Percentiles rank a stretch among this genome's conserved stretches.
phyloP scores from a whole-genome alignment of 1,284 basidiomycete species.

The Coriolopsis trogii region DNA sequence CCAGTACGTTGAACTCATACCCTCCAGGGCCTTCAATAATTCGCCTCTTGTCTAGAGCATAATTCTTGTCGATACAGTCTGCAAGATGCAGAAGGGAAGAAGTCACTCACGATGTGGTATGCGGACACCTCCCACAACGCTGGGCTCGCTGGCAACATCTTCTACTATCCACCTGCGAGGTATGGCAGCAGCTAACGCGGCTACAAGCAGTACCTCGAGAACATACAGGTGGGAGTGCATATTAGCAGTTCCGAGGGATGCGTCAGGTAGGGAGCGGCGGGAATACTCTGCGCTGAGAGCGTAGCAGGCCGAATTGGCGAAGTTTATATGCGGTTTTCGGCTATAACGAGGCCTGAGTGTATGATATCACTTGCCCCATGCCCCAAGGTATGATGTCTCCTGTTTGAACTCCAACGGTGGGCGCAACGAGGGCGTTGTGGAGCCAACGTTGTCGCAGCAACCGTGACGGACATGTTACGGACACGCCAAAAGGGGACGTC shows the following conservation, averaged over 20 bases:
- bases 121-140: constrained; percentile 1
- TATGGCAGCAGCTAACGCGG: neutral
- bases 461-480: neutral
- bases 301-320: neutral
- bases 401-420: neutral
- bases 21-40: constrained; percentile 13
- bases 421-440: constrained; percentile 1
- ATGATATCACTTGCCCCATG: constrained; percentile 10
- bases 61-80: neutral
- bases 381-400: neutral
- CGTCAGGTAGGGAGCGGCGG: neutral
- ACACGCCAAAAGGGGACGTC: neutral
- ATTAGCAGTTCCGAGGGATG: neutral
- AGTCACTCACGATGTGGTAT: constrained; percentile 13
- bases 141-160: neutral
- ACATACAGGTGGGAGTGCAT: neutral
- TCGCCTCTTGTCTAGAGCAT: constrained; percentile 12
- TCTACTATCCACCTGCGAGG: neutral
- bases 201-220: neutral
- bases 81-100: too few species aligned
- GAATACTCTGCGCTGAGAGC: neutral
- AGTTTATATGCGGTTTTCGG: neutral
- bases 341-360: neutral
- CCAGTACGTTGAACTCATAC: constrained; percentile 15
- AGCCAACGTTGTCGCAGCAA: neutral